Evolutionary conservation across 2,329 filamentous ascomycete species (phyloP).

Genomic region (Nemania sp.): DNA sequence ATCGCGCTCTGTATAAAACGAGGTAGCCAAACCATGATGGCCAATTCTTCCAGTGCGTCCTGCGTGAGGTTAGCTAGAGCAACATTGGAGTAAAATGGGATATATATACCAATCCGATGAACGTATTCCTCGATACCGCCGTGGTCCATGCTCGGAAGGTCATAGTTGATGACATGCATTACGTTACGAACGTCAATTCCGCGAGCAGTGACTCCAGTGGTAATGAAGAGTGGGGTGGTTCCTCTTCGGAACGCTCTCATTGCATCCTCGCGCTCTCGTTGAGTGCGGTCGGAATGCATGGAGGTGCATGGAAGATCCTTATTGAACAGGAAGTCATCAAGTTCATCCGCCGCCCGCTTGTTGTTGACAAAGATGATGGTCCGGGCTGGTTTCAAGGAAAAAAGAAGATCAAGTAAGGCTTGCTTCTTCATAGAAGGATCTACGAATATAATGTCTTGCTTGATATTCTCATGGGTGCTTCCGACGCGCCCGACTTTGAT

Average conservation of each 20-base stretch:
- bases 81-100: neutral
- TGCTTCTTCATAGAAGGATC: conserved; percentile 76
- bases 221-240: conserved; percentile 80
- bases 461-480: conserved; percentile 84
- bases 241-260: conserved; percentile 86
- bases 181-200: conserved; percentile 91
- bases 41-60: conserved; percentile 95
- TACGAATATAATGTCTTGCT: conserved; percentile 78
- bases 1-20: conserved; percentile 86
- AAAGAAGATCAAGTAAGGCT: conserved; percentile 78
- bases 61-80: conserved; percentile 51
- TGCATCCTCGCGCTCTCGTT: conserved; percentile 91
- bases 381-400: conserved; percentile 76
- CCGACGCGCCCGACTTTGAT: conserved; percentile 90
- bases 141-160: conserved; percentile 78
- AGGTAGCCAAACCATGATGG: conserved; percentile 85
- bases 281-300: conserved; percentile 88
- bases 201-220: conserved; percentile 87
- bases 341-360: conserved; percentile 79
- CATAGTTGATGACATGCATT: conserved; percentile 93
- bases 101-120: conserved; percentile 86
- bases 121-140: conserved; percentile 95
- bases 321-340: conserved; percentile 92
- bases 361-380: conserved; percentile 93
- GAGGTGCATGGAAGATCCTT: conserved; percentile 83